These are phyloP conservation scores for Fraxinus cuspidata DNA, from an alignment of 257 asterid species.

Conservation along the genomic window DNA sequence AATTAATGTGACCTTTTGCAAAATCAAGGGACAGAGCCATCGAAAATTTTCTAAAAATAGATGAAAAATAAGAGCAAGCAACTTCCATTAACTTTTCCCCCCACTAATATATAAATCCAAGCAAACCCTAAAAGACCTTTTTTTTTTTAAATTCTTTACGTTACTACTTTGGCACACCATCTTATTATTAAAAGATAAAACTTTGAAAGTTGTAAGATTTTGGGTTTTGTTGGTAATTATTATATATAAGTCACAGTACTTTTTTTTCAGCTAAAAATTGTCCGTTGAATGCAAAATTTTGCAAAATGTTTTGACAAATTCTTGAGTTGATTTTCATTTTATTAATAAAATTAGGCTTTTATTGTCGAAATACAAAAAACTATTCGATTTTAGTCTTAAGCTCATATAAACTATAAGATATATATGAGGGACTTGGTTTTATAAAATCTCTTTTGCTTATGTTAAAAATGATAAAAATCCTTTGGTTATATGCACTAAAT, in stretches of 20 bases:
- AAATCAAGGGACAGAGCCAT: slow-evolving; percentile 23
- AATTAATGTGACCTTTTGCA: slow-evolving; percentile 25
- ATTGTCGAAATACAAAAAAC: too few species aligned
- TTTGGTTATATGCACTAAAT: too few species aligned
- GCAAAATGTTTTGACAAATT: background rate
- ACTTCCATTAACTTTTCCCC: slow-evolving; percentile 6
- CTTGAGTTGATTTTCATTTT: too few species aligned
- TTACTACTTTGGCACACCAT: background rate
- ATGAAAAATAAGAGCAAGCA: slow-evolving; percentile 1
- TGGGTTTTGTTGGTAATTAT: background rate
- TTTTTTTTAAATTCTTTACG: slow-evolving; percentile 6
- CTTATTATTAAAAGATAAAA: background rate
- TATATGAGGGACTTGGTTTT: too few species aligned
- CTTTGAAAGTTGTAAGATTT: background rate
- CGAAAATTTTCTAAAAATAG: slow-evolving; percentile 19
- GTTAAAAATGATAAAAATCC: too few species aligned
- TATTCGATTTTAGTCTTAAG: too few species aligned
- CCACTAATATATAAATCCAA: slow-evolving; percentile 17
- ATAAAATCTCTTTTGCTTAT: too few species aligned
- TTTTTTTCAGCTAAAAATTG: too few species aligned
- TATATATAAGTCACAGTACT: too few species aligned
- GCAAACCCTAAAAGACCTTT: slow-evolving; percentile 16
- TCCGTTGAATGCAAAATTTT: too few species aligned
- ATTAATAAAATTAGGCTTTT: too few species aligned
- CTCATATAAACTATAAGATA: too few species aligned